Conservation (phyloP, 768 basidiomycete species). For the Cystofilobasidium ferigula region DNA sequence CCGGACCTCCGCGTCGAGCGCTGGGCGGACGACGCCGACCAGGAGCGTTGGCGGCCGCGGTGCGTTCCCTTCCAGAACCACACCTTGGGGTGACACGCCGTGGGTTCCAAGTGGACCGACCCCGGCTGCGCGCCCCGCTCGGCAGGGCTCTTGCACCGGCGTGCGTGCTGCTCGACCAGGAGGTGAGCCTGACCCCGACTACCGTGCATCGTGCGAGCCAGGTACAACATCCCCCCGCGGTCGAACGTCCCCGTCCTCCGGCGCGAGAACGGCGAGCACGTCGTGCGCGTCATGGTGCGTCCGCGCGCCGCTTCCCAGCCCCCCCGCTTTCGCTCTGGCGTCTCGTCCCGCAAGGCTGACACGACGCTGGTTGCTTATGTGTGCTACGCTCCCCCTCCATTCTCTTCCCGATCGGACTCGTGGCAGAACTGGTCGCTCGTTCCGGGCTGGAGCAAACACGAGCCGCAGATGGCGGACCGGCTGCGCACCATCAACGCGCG, state of each 20-base stretch:
- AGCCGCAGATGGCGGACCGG: constrained; percentile 46
- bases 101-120: too few relatives aligned
- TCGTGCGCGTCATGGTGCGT: constrained; percentile 40
- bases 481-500: constrained; percentile 85
- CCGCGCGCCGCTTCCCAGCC: too few relatives aligned
- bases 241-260: constrained; percentile 63
- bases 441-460: constrained; percentile 69
- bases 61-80: neutral
- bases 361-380: constrained; percentile 15
- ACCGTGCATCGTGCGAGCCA: too few relatives aligned
- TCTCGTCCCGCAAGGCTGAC: too few relatives aligned
- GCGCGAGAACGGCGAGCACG: constrained; percentile 40
- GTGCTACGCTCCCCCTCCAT: neutral
- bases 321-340: too few relatives aligned
- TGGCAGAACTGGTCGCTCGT: constrained; percentile 64
- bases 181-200: too few relatives aligned
- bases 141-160: neutral
- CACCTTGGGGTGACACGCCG: too few relatives aligned
- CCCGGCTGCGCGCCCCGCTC: neutral
- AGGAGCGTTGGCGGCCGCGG: neutral
- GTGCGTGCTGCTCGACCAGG: neutral
- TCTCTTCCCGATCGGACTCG: too few relatives aligned
- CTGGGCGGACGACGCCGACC: constrained; percentile 1
- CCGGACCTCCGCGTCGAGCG: neutral
- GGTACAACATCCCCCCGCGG: constrained; percentile 78